Conservation (phyloP, 164 flowering plant species). For the Piper longum region DNA sequence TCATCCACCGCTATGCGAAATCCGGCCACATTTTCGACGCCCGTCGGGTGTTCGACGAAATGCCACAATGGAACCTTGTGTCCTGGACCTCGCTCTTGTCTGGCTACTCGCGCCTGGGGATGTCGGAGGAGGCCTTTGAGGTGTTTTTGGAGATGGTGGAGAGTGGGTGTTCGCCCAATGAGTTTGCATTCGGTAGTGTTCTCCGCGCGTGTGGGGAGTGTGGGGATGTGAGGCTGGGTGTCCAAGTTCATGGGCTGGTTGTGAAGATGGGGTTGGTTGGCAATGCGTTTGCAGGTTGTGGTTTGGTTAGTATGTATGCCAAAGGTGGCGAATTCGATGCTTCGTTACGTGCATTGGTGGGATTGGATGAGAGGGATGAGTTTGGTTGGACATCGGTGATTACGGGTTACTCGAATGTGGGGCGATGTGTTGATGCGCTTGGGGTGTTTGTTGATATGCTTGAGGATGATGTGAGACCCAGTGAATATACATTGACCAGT, state of each 20-base stretch:
- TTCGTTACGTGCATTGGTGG: constrained; percentile 1
- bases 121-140: constrained; percentile 2
- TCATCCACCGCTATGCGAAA: constrained; percentile 5
- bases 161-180: constrained; percentile 8
- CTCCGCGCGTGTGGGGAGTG: constrained; percentile 8
- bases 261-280: constrained; percentile 6
- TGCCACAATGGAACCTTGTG: constrained; percentile 9
- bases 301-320: constrained; percentile 8
- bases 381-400: constrained; percentile 12
- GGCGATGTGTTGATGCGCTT: constrained; percentile 6
- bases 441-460: constrained; percentile 5
- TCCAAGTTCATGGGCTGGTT: constrained; percentile 8
- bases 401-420: constrained; percentile 4
- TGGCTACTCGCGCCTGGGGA: constrained; percentile 5
- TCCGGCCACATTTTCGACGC: constrained; percentile 3
- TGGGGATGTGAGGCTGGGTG: constrained; percentile 3
- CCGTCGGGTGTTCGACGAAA: constrained; percentile 7
- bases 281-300: constrained; percentile 8
- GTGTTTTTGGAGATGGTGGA: constrained; percentile 6
- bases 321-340: constrained; percentile 4
- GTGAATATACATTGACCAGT: constrained; percentile 10
- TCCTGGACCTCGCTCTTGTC: constrained; percentile 11
- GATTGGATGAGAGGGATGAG: constrained; percentile 8
- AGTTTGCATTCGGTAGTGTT: constrained; percentile 9
- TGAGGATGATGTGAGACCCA: constrained; percentile 7